Base-by-base conservation (phyloP, 495 filamentous ascomycete species). In the Margaritispora aquatica region DNA sequence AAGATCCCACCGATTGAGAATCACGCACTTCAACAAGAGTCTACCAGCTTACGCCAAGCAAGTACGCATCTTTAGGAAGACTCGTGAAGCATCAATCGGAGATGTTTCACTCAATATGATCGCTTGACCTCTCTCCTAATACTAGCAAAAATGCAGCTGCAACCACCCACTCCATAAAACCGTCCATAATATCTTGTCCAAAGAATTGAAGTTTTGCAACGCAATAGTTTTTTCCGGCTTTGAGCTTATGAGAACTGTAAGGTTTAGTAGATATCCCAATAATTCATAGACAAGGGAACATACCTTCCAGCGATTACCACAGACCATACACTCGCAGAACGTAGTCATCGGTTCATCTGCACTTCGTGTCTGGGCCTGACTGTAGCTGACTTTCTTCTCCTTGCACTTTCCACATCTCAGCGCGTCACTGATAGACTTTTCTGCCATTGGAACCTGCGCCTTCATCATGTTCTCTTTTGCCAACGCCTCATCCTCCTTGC, bases 261-360 rank as follows among this genome's bases (percentile, higher is more conserved):
- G 11, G 41, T 26, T 68, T 34, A 63, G 63, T 55, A 7, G 13
- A n/a, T 27, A 31, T 49, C 15, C 13, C 1, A 22, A 31, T 13
- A 13, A 38, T n/a, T n/a, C n/a, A n/a, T n/a, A 19, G 55, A 15
- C 1, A 27, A 55, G 31, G 17, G 10, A 48, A 68, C 75, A 68
- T 68, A 82, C 81, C 77, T 91, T 91, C 88, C 88, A 91, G 26
- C 84, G 77, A 67, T 90, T 83, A 31, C 88, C 88, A 68, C 88
- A 91, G 46, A 83, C 77, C 54, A 80, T 84, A 70, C 88, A 90
- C 68, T 88, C 84, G 71, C 88, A 91, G 68, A 90, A 90, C 2
- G 88, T 90, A 55, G 88, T 91, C 87, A 91, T 89, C 66, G 88
- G 88, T 68, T 91, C 94, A 81, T 98, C 94, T 48, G 94, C 94